Evolutionary conservation across 73 alveolate species (phyloP).

Genomic region (Paramecium tetraurelia): DNA sequence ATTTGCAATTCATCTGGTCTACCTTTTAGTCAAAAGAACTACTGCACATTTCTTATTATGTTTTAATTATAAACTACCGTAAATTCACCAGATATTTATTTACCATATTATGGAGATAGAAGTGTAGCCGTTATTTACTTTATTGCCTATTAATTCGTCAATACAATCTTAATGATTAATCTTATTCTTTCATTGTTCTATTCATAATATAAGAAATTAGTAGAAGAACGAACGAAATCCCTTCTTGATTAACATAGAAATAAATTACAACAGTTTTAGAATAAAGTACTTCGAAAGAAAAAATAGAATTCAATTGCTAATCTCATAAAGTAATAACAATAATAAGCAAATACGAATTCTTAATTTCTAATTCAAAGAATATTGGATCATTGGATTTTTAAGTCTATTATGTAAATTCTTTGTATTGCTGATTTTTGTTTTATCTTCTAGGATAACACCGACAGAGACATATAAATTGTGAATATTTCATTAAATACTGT

Average conservation of each 20-base stretch:
- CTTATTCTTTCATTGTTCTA: background rate
- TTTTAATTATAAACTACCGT: conserved; percentile 27
- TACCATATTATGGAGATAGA: background rate
- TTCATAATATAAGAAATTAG: background rate
- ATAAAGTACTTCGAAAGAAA: background rate
- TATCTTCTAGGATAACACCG: background rate
- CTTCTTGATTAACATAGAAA: background rate
- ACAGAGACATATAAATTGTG: background rate
- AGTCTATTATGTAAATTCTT: background rate
- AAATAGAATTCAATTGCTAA: background rate
- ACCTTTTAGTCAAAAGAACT: background rate
- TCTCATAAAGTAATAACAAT: background rate
- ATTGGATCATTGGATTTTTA: background rate
- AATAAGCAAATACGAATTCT: background rate
- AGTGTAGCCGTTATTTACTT: background rate
- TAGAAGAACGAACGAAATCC: background rate
- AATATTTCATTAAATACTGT: background rate
- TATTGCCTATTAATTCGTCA: background rate
- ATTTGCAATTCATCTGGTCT: background rate
- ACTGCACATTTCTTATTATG: background rate
- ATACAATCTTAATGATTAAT: background rate
- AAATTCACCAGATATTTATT: conserved; percentile 27
- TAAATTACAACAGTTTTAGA: background rate
- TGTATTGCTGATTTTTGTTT: background rate
- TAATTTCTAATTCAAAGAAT: background rate